A percentile compares a stretch with the other conserved stretches of the same genome.
Conservation (phyloP, 129 eudicot genomes). For the Tanacetum coccineum region DNA sequence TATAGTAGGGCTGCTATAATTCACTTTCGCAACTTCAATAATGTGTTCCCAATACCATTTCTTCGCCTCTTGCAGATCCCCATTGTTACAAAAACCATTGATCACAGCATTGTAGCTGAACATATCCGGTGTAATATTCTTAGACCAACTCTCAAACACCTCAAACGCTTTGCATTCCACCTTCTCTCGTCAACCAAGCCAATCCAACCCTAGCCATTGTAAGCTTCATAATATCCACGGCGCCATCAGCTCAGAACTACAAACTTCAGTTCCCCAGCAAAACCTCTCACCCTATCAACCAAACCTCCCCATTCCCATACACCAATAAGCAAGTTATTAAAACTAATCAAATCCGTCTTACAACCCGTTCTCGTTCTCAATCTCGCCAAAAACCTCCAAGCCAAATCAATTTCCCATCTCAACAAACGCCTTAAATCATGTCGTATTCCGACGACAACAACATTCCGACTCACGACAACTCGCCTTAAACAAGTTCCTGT, state of each 20-base stretch:
- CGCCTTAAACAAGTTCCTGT: slow-evolving; percentile 39
- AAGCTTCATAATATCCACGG: slow-evolving; percentile 46
- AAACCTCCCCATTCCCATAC: slow-evolving; percentile 32
- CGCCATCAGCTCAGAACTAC: slow-evolving; percentile 22
- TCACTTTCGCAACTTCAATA: slow-evolving; percentile 31
- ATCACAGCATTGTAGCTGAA: slow-evolving; percentile 44
- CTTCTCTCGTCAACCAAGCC: slow-evolving; percentile 35
- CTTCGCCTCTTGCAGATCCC: slow-evolving; percentile 42
- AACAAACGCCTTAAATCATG: slow-evolving; percentile 44
- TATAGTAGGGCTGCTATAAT: slow-evolving; percentile 44
- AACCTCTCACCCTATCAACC: slow-evolving; percentile 47
- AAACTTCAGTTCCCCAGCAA: slow-evolving; percentile 45
- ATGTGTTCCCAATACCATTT: slow-evolving; percentile 38
- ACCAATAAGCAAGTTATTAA: slow-evolving; percentile 43
- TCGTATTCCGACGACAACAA: slow-evolving; percentile 48
- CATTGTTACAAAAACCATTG: slow-evolving; percentile 37
- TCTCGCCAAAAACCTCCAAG: slow-evolving; percentile 28
- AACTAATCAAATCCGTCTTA: slow-evolving; percentile 40
- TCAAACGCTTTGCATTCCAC: slow-evolving; percentile 39
- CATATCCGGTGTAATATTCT: slow-evolving; percentile 37
- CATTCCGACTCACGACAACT: slow-evolving; percentile 29
- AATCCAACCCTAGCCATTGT: slow-evolving; percentile 42
- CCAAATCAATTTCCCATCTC: slow-evolving; percentile 45
- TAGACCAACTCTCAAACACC: slow-evolving; percentile 29
- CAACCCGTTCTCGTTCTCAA: slow-evolving; percentile 43